phyloP scores from a whole-genome alignment of 2,329 filamentous ascomycete species.

The Talaromyces pinophilus region DNA sequence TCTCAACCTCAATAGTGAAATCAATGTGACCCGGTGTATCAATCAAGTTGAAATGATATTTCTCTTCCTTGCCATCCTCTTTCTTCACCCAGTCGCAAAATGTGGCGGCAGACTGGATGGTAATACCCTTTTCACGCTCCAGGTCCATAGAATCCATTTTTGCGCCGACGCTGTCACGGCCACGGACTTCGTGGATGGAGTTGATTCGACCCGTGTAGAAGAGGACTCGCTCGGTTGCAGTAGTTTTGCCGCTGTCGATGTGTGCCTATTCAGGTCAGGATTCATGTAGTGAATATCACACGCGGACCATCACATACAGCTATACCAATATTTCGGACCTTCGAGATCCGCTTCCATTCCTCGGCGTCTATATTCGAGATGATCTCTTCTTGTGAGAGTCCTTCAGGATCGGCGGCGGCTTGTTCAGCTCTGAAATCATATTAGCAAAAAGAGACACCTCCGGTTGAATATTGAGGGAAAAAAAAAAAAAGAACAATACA shows the following conservation, averaged over 20 bases:
- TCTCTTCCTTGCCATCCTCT: constrained; percentile 75
- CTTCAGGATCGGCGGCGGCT: constrained; percentile 58
- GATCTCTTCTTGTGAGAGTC: constrained; percentile 64
- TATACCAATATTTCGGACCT: constrained; percentile 96
- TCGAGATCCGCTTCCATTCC: constrained; percentile 74
- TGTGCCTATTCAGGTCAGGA: constrained; percentile 65
- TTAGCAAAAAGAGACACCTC: background rate
- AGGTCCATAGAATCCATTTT: constrained; percentile 99
- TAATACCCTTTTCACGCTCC: constrained; percentile 97
- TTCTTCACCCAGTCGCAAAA: constrained; percentile 96
- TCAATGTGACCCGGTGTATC: constrained; percentile 98
- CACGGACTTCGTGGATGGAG: constrained; percentile 90
- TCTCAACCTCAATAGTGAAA: constrained; percentile 98
- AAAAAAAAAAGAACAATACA: background rate
- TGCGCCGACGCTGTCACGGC: constrained; percentile 86
- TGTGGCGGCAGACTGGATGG: constrained; percentile 95
- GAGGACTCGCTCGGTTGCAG: constrained; percentile 90
- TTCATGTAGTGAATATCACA: background rate
- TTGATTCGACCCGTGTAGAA: constrained; percentile 98
- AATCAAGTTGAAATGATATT: constrained; percentile 97
- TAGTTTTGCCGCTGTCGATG: constrained; percentile 98
- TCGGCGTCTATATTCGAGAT: constrained; percentile 77
- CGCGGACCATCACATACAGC: constrained; percentile 56
- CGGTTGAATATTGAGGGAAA: background rate
- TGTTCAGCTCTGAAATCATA: constrained; percentile 40